Conservation (phyloP, 192 early-diverging fungal species). For the Coemansia sp. region DNA sequence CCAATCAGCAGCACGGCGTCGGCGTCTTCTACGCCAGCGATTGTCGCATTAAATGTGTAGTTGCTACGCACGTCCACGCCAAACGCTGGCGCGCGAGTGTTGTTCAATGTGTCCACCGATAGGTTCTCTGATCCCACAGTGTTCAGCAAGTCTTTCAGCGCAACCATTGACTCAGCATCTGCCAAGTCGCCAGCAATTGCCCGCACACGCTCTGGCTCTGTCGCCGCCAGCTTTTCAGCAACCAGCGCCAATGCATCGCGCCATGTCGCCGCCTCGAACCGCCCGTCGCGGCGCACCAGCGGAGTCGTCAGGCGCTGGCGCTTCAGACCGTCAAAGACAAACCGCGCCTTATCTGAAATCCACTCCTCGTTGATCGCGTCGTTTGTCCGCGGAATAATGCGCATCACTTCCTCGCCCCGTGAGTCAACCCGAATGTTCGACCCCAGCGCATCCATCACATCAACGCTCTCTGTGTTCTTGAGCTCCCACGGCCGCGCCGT, state of each 20-base stretch:
- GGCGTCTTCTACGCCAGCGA: constrained; percentile 89
- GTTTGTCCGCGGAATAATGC: constrained; percentile 91
- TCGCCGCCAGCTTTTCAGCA: constrained; percentile 61
- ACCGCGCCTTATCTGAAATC: constrained; percentile 98
- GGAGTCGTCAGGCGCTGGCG: constrained; percentile 92
- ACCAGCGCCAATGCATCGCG: constrained; percentile 77
- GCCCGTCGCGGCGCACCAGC: constrained; percentile 78
- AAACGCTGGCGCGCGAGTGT: constrained; percentile 49
- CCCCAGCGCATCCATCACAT: constrained; percentile 93
- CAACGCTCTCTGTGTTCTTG: constrained; percentile 92
- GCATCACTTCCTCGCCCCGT: constrained; percentile 94
- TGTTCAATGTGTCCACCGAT: constrained; percentile 61
- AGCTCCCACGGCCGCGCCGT: constrained; percentile 95
- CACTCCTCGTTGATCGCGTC: constrained; percentile 99
- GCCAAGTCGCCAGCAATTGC: constrained; percentile 91
- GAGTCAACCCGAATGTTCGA: constrained; percentile 96
- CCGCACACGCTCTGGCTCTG: constrained; percentile 64
- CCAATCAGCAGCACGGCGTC: constrained; percentile 90
- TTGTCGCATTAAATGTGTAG: constrained; percentile 81
- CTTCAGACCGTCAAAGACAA: constrained; percentile 93
- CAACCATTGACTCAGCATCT: constrained; percentile 91
- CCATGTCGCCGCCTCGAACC: constrained; percentile 86
- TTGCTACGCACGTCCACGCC: constrained; percentile 83
- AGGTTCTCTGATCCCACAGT: constrained; percentile 82
- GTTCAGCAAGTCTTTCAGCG: constrained; percentile 95